A percentile compares a stretch with the other conserved stretches of the same genome.
phyloP scores from a whole-genome alignment of 1,139 yeast species.

The Ogataea hybrid region DNA sequence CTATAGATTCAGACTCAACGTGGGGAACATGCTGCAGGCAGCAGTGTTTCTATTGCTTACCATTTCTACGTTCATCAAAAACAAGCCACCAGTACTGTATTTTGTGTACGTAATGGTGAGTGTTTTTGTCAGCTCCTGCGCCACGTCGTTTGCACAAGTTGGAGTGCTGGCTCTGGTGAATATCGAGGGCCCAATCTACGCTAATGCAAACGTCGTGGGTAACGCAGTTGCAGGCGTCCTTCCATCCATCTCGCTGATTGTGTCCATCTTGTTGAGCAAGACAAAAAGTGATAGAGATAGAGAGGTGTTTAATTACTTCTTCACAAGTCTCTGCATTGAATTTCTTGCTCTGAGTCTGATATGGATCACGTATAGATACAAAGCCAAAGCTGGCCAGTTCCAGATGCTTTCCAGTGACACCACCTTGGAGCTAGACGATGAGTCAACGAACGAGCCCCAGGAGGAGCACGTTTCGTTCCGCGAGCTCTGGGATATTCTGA shows the following conservation, averaged over 20 bases:
- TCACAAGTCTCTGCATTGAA: conserved; percentile 67
- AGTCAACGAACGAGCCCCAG: conserved; percentile 13
- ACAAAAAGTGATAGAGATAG: conserved; percentile 17
- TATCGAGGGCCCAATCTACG: conserved; percentile 71
- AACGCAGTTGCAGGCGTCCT: conserved; percentile 92
- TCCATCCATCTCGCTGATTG: conserved; percentile 74
- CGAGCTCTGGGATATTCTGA: conserved; percentile 56
- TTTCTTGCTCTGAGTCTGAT: conserved; percentile 38
- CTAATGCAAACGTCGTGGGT: conserved; percentile 91
- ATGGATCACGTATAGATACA: conserved; percentile 24
- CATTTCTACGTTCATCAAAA: conserved; percentile 46
- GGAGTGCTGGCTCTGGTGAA: conserved; percentile 89
- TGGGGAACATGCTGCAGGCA: conserved; percentile 59
- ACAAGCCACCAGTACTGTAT: conserved; percentile 39
- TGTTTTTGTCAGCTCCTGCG: conserved; percentile 59
- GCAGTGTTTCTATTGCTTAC: conserved; percentile 45
- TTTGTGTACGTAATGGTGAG: conserved; percentile 52
- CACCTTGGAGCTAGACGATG: conserved; percentile 14
- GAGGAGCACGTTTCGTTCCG: conserved; percentile 43
- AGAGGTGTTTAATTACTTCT: conserved; percentile 51
- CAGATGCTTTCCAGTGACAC: neutral
- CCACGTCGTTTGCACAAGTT: conserved; percentile 78
- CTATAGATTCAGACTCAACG: conserved; percentile 55
- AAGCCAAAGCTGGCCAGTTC: conserved; percentile 9
- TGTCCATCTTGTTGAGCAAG: conserved; percentile 46